phyloP scores from a whole-genome alignment of 768 basidiomycete species.

The Boletus reticulatus region DNA sequence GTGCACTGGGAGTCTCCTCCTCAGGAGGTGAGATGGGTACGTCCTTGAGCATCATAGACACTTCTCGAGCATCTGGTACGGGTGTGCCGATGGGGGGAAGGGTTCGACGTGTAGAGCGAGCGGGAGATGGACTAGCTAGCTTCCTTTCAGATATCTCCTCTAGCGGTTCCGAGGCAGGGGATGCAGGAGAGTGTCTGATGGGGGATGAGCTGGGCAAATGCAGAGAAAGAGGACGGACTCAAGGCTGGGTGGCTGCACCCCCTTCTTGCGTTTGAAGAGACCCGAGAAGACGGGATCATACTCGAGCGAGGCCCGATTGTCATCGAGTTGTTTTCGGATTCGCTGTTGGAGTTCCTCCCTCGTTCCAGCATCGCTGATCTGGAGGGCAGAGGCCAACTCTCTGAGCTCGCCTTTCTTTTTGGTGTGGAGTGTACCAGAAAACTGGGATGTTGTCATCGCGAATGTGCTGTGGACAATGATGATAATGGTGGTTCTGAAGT shows the following conservation, averaged over 20 bases:
- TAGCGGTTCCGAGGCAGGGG: slow-evolving; percentile 12
- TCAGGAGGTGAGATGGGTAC: slow-evolving; percentile 39
- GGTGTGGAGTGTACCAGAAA: slow-evolving; percentile 51
- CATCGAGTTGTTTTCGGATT: slow-evolving; percentile 62
- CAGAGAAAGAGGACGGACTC: slow-evolving; percentile 9
- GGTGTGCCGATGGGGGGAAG: slow-evolving; percentile 43
- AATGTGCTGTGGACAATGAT: not conserved
- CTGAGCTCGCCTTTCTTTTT: slow-evolving; percentile 72
- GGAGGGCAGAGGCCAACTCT: slow-evolving; percentile 55
- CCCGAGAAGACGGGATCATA: slow-evolving; percentile 58
- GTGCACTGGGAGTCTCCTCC: slow-evolving; percentile 5
- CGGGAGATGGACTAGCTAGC: slow-evolving; percentile 15
- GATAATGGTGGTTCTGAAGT: slow-evolving; percentile 11
- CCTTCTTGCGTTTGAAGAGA: slow-evolving; percentile 45
- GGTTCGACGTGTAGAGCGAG: slow-evolving; percentile 22
- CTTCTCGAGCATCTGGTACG: slow-evolving; percentile 45
- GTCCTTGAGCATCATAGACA: slow-evolving; percentile 52
- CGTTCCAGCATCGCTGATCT: slow-evolving; percentile 53
- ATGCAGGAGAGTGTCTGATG: slow-evolving; percentile 13
- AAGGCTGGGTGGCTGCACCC: slow-evolving; percentile 15
- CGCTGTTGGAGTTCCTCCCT: slow-evolving; percentile 61
- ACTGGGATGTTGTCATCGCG: slow-evolving; percentile 44
- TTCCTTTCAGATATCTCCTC: slow-evolving; percentile 17
- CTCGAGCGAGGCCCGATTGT: slow-evolving; percentile 50
- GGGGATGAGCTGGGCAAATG: not conserved